These are phyloP conservation scores for Medicago lupulina DNA, from an alignment of 306 rosid genomes.

Conservation along the genomic window DNA sequence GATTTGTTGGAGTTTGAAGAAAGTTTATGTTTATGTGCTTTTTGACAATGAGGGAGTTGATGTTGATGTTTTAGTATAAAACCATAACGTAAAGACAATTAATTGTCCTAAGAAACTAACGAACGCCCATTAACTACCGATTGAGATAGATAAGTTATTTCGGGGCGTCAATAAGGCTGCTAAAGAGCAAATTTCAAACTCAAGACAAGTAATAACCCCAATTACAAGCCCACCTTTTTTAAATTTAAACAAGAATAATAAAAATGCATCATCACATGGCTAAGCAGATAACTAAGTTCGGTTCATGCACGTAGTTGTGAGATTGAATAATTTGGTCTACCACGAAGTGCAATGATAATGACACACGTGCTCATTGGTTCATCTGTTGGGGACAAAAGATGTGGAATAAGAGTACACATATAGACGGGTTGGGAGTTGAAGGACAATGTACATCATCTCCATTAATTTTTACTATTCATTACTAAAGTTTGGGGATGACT, in stretches of 20 bases:
- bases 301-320: slow-evolving; percentile 54
- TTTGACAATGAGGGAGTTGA: too few relatives aligned
- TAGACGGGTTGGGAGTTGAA: not conserved
- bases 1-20: too few relatives aligned
- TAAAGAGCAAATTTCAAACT: too few relatives aligned
- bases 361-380: slow-evolving; percentile 71
- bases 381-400: slow-evolving; percentile 29
- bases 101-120: too few relatives aligned
- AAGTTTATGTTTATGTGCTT: too few relatives aligned
- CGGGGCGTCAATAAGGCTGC: too few relatives aligned
- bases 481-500: not conserved
- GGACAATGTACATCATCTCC: not conserved
- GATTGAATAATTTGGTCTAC: slow-evolving; percentile 58
- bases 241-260: not conserved
- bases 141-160: too few relatives aligned
- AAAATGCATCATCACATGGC: not conserved
- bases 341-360: slow-evolving; percentile 58
- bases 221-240: not conserved
- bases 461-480: not conserved
- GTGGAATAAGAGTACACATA: not conserved
- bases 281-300: not conserved
- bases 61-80: too few relatives aligned
- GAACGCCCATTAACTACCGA: too few relatives aligned
- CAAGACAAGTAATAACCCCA: not conserved
- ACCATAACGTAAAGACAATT: too few relatives aligned